These are phyloP conservation scores for Berberis thunbergii DNA, from an alignment of 164 flowering plant genomes.

Conservation along the genomic window DNA sequence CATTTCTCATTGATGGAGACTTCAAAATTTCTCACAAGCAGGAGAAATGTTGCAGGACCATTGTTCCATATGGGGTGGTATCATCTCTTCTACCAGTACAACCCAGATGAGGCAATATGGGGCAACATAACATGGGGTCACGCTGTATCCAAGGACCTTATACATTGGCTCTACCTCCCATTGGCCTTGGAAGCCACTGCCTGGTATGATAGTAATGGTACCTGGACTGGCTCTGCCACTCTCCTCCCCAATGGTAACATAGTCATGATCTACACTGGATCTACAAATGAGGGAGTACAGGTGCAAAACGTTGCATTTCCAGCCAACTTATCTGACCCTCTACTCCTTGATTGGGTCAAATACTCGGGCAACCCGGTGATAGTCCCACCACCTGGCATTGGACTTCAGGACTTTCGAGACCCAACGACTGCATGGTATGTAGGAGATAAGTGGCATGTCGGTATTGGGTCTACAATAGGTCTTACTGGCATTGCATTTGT, in stretches of 20 bases:
- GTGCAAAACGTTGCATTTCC: constrained; percentile 76
- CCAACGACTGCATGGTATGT: constrained; percentile 83
- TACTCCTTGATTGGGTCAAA: constrained; percentile 70
- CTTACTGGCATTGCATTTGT: constrained; percentile 55
- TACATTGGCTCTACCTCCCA: constrained; percentile 77
- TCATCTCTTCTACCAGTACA: constrained; percentile 88
- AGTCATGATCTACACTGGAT: constrained; percentile 77
- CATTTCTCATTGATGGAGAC: too few relatives aligned
- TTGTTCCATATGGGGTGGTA: constrained; percentile 80
- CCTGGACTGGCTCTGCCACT: constrained; percentile 91
- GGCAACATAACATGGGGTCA: constrained; percentile 91
- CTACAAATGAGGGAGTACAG: constrained; percentile 51
- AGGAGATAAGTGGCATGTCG: constrained; percentile 51
- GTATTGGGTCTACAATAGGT: constrained; percentile 56
- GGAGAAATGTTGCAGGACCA: constrained; percentile 49
- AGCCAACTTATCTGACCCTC: constrained; percentile 60
- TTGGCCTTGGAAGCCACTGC: constrained; percentile 63
- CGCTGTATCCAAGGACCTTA: constrained; percentile 62
- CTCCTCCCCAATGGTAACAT: constrained; percentile 51
- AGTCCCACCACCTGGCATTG: constrained; percentile 62
- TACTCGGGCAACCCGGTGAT: constrained; percentile 73
- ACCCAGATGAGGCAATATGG: constrained; percentile 77
- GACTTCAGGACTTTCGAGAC: constrained; percentile 58
- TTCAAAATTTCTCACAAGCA: too few relatives aligned
- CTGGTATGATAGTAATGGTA: constrained; percentile 76